These are phyloP conservation scores for Psilocybe subaeruginosa DNA, from an alignment of 768 basidiomycete species.

Conservation along the genomic window DNA sequence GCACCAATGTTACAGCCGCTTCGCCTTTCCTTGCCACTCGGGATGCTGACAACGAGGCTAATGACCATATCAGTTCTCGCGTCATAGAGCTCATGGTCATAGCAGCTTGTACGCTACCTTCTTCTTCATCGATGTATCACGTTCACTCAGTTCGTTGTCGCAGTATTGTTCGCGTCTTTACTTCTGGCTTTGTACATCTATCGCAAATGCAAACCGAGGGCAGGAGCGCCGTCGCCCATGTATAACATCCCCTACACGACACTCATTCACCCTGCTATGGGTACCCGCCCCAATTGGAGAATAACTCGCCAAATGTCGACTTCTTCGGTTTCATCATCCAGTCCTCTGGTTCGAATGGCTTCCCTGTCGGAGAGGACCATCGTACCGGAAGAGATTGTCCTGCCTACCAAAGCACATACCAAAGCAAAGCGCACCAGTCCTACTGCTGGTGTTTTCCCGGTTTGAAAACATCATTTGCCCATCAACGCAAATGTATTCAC, in stretches of 20 bases:
- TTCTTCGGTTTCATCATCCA: neutral
- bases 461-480: neutral
- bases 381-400: neutral
- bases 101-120: constrained; percentile 11
- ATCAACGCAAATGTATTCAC: neutral
- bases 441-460: neutral
- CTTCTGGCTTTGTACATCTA: constrained; percentile 13
- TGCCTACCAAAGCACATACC: neutral
- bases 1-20: neutral
- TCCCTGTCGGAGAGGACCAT: neutral
- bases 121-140: neutral
- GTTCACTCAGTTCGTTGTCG: neutral
- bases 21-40: neutral
- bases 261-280: neutral
- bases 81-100: constrained; percentile 11
- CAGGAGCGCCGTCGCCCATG: neutral
- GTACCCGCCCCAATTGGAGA: neutral
- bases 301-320: neutral
- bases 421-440: neutral
- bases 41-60: neutral
- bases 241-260: neutral
- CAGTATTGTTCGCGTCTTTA: too few species aligned
- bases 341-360: neutral
- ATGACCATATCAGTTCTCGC: neutral
- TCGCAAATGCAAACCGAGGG: neutral